Evolutionary conservation across 169 alveolate species (phyloP).

Genomic region (Cyclospora cayetanensis): DNA sequence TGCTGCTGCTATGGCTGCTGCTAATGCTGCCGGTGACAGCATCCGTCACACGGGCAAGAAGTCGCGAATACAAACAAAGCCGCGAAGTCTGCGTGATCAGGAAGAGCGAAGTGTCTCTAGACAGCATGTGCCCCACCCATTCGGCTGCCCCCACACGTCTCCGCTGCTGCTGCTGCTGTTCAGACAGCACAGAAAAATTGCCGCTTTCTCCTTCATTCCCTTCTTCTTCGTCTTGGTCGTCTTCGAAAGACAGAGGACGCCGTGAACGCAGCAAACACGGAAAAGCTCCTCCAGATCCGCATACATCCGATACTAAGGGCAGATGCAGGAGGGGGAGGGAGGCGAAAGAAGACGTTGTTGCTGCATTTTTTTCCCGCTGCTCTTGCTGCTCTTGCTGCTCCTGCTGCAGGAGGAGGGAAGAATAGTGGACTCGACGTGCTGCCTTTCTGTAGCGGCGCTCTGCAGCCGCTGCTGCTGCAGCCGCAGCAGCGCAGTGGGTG

Average conservation of each 20-base stretch:
- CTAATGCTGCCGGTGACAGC: constrained; percentile 39
- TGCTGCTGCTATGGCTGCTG: constrained; percentile 57
- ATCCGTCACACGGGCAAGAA: constrained; percentile 45
- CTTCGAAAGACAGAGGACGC: constrained; percentile 3
- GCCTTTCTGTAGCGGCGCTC: background rate
- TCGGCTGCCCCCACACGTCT: background rate
- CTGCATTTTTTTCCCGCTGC: no score
- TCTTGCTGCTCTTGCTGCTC: background rate
- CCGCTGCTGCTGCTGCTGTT: constrained; percentile 7
- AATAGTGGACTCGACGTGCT: background rate
- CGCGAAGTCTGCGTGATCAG: constrained; percentile 29
- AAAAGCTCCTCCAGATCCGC: constrained; percentile 45
- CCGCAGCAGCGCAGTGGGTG: constrained; percentile 31
- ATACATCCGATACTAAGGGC: background rate
- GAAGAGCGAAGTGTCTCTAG: constrained; percentile 23
- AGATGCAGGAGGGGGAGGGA: constrained; percentile 23
- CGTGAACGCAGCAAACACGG: constrained; percentile 23
- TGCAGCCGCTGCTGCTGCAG: constrained; percentile 50
- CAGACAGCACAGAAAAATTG: no score
- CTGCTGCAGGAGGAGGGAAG: background rate
- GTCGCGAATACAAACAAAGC: constrained; percentile 10
- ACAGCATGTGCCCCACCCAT: constrained; percentile 38
- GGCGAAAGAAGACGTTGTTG: no score
- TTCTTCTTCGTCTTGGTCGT: no score
- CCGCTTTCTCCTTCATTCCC: no score